A percentile compares a stretch with the other conserved stretches of the same genome.
These are phyloP conservation scores for Abrus pulchellus DNA, from an alignment of 306 rosid genomes.

Conservation along the genomic window DNA sequence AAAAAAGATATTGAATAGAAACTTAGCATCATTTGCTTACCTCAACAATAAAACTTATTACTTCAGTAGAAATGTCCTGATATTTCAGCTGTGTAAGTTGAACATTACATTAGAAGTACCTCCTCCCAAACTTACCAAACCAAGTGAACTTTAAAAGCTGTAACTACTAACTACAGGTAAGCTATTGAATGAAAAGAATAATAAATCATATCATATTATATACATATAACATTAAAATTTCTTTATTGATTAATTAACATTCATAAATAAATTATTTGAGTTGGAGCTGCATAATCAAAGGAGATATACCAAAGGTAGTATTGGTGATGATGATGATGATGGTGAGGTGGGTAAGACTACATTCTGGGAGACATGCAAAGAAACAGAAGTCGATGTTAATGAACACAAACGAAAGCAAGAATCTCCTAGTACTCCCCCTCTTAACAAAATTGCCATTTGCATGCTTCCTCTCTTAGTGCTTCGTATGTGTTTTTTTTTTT, in stretches of 20 bases:
- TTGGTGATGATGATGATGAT: conserved; percentile 44
- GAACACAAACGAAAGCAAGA: conserved; percentile 61
- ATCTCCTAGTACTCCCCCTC: conserved; percentile 64
- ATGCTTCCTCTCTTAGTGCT: conserved; percentile 24
- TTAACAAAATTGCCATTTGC: conserved; percentile 74
- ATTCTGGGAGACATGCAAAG: conserved; percentile 64
- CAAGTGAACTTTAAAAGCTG: conserved; percentile 1
- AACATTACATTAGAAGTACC: conserved; percentile 4
- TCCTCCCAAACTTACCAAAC: not conserved
- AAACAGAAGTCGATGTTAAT: conserved; percentile 53
- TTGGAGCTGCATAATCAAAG: conserved; percentile 15
- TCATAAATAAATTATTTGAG: not conserved
- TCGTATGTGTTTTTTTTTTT: not conserved
- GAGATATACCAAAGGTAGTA: conserved; percentile 59
- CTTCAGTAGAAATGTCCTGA: conserved; percentile 3
- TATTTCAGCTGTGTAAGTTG: not conserved
- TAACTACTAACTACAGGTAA: not conserved
- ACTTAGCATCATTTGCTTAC: not conserved
- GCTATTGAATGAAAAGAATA: not conserved
- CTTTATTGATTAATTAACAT: conserved; percentile 2
- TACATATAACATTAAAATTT: not conserved
- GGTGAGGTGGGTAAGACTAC: conserved; percentile 52
- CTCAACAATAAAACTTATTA: conserved; percentile 4
- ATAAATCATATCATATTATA: not conserved
- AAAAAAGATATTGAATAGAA: conserved; percentile 30